These are phyloP conservation scores for Debaryomyces hansenii DNA, from an alignment of 805 yeast species.

Conservation along the genomic window DNA sequence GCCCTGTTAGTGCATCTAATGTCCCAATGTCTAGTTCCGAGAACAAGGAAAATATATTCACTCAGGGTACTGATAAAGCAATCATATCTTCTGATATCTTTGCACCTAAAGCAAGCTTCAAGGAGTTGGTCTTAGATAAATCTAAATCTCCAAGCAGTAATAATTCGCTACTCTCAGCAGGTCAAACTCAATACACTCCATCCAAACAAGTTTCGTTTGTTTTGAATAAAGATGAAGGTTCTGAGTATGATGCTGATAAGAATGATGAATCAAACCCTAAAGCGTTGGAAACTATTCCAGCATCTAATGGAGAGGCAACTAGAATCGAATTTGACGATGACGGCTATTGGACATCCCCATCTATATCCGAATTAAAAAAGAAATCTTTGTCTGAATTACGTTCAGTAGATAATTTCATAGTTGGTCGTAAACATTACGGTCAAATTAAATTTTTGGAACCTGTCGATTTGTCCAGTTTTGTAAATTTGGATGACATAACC, in stretches of 20 bases:
- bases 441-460: slow-evolving; percentile 73
- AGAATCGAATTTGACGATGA: slow-evolving; percentile 52
- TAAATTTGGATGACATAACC: slow-evolving; percentile 60
- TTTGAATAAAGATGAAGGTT: slow-evolving; percentile 2
- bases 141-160: slow-evolving; percentile 14
- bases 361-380: slow-evolving; percentile 58
- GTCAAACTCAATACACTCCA: slow-evolving; percentile 5
- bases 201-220: slow-evolving; percentile 20
- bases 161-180: slow-evolving; percentile 6
- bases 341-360: slow-evolving; percentile 88
- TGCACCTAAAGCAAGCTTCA: slow-evolving; percentile 58
- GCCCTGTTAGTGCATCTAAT: neutral
- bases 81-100: slow-evolving; percentile 72
- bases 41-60: slow-evolving; percentile 24
- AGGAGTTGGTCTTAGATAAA: slow-evolving; percentile 55
- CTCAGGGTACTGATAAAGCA: slow-evolving; percentile 59
- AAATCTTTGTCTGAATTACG: slow-evolving; percentile 65
- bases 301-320: neutral
- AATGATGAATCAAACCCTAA: slow-evolving; percentile 13
- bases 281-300: neutral
- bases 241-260: slow-evolving; percentile 1
- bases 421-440: slow-evolving; percentile 83
- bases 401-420: slow-evolving; percentile 59
- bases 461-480: slow-evolving; percentile 74
- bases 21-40: neutral